phyloP scores from a whole-genome alignment of 768 basidiomycete genomes.

The Lyophyllum shimeji region DNA sequence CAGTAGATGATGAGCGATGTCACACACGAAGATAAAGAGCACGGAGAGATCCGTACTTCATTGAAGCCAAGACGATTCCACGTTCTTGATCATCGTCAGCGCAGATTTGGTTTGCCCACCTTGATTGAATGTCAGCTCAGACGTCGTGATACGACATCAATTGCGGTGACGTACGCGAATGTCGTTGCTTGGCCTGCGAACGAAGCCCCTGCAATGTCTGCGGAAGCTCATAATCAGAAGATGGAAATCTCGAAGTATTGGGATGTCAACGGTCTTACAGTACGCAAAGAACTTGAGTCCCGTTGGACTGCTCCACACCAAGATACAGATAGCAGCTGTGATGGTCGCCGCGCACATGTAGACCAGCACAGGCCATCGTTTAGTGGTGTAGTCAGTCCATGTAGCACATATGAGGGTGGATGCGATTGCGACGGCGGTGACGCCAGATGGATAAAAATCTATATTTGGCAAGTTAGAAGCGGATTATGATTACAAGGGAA shows the following conservation, averaged over 20 bases:
- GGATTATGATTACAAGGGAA: neutral
- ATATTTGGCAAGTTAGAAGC: neutral
- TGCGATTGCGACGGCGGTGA: constrained; percentile 62
- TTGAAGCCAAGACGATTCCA: constrained; percentile 67
- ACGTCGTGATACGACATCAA: neutral
- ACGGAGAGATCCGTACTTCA: constrained; percentile 51
- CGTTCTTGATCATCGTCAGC: constrained; percentile 71
- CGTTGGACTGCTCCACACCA: constrained; percentile 59
- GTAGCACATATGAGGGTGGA: constrained; percentile 63
- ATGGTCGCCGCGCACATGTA: constrained; percentile 60
- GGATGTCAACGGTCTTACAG: constrained; percentile 38
- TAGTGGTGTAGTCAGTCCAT: constrained; percentile 59
- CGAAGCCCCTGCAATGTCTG: constrained; percentile 62
- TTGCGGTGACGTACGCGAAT: constrained; percentile 51
- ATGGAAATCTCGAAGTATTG: neutral
- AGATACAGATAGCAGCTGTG: constrained; percentile 53
- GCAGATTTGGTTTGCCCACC: constrained; percentile 81
- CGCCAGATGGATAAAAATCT: constrained; percentile 57
- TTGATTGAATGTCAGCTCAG: constrained; percentile 21
- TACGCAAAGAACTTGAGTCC: constrained; percentile 77
- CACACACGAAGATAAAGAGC: neutral
- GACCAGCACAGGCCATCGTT: constrained; percentile 65
- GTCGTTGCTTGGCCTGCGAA: constrained; percentile 78
- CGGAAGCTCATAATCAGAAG: neutral
- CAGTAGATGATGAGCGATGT: neutral